A percentile compares a stretch with the other conserved stretches of the same genome.
phyloP scores from a whole-genome alignment of 441 rosid genomes.

The Iberis amara region DNA sequence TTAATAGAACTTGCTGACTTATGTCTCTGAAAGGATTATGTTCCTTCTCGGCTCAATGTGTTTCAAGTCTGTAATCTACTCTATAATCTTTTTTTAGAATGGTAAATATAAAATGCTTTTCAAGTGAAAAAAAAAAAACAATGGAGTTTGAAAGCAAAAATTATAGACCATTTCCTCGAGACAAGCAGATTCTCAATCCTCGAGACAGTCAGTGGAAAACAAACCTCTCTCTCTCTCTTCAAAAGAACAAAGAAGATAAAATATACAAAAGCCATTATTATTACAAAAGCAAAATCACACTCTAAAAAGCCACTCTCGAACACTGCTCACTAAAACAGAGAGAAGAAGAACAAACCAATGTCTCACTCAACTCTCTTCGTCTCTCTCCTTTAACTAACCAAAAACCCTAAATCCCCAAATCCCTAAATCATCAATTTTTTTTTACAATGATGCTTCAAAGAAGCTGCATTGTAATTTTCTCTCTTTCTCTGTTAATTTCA shows the following conservation, averaged over 20 bases:
- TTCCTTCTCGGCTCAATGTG: too few species aligned
- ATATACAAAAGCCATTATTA: conserved; percentile 24
- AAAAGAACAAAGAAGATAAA: conserved; percentile 32
- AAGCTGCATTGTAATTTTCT: conserved; percentile 55
- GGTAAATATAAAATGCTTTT: too few species aligned
- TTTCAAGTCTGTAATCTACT: too few species aligned
- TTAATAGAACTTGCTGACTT: too few species aligned
- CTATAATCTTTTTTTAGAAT: too few species aligned
- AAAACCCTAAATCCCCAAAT: conserved; percentile 5
- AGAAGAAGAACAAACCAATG: conserved; percentile 18
- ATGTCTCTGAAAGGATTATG: too few species aligned
- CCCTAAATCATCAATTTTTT: neutral
- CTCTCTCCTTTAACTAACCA: neutral
- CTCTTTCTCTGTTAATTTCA: conserved; percentile 37
- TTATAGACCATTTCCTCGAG: conserved; percentile 43
- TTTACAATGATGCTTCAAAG: conserved; percentile 35
- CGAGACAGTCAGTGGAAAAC: conserved; percentile 31
- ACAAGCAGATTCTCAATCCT: conserved; percentile 32
- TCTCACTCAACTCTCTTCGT: conserved; percentile 22
- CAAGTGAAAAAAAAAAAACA: too few species aligned
- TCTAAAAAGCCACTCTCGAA: conserved; percentile 28
- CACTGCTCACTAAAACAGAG: conserved; percentile 9
- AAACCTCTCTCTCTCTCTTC: conserved; percentile 20
- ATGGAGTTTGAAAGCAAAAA: too few species aligned
- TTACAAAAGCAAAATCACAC: conserved; percentile 24